These are phyloP conservation scores for Wickerhamiella lipophila DNA, from an alignment of 805 yeast species.

Conservation along the genomic window DNA sequence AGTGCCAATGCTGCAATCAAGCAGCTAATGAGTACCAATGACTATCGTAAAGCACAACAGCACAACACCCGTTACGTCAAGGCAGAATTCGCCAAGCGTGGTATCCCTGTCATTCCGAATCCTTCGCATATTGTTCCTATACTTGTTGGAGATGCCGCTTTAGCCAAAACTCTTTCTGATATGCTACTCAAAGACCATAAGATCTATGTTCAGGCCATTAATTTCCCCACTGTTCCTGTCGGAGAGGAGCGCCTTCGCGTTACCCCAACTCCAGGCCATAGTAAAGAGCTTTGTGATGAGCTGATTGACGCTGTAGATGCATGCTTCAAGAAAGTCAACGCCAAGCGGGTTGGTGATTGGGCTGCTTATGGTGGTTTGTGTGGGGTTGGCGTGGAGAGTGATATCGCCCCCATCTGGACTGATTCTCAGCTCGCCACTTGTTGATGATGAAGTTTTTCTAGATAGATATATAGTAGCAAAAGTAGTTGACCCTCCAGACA, in stretches of 20 bases:
- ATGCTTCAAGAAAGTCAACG: slow-evolving; percentile 60
- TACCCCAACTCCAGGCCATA: slow-evolving; percentile 98
- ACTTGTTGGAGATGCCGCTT: slow-evolving; percentile 84
- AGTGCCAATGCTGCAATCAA: slow-evolving; percentile 83
- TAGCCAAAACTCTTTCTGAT: slow-evolving; percentile 87
- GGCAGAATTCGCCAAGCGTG: slow-evolving; percentile 48
- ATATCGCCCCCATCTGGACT: slow-evolving; percentile 73
- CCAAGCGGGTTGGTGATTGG: slow-evolving; percentile 72
- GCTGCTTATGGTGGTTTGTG: slow-evolving; percentile 71
- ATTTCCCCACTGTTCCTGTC: slow-evolving; percentile 93
- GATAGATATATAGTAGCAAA: slow-evolving; percentile 1
- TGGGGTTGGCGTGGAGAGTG: slow-evolving; percentile 55
- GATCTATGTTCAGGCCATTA: slow-evolving; percentile 95
- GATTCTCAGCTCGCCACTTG: slow-evolving; percentile 45
- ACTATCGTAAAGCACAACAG: slow-evolving; percentile 76
- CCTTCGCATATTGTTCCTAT: slow-evolving; percentile 97
- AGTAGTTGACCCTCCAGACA: too few species aligned
- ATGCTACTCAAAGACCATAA: slow-evolving; percentile 67
- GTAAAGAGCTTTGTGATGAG: slow-evolving; percentile 57
- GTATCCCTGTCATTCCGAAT: slow-evolving; percentile 92
- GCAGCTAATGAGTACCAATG: slow-evolving; percentile 63
- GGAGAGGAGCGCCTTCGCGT: slow-evolving; percentile 94
- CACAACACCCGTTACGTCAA: slow-evolving; percentile 76
- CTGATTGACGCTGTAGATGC: slow-evolving; percentile 68
- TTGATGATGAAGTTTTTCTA: neutral